phyloP scores from a whole-genome alignment of 164 flowering plant species.

The Taxillus chinensis region DNA sequence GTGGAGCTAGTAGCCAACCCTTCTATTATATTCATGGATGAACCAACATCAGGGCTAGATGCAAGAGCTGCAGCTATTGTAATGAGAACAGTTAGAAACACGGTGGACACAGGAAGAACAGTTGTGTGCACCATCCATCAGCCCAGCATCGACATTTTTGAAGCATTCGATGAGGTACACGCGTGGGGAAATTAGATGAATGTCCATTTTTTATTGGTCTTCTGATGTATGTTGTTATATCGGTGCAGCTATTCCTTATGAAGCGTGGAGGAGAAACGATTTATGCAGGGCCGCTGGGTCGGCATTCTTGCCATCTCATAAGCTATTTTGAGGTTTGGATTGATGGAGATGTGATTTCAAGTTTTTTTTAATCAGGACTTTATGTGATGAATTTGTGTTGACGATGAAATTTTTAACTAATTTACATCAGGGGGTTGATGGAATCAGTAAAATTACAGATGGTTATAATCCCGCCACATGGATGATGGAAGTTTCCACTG shows the following conservation, averaged over 20 bases:
- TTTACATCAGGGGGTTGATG: conserved; percentile 20
- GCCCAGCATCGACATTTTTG: conserved; percentile 50
- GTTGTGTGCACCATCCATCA: conserved; percentile 52
- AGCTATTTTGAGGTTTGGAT: conserved; percentile 31
- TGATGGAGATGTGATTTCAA: too few relatives aligned
- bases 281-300: conserved; percentile 39
- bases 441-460: conserved; percentile 28
- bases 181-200: background rate
- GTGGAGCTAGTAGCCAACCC: conserved; percentile 62
- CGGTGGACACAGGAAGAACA: conserved; percentile 48
- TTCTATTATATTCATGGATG: conserved; percentile 54
- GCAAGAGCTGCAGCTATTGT: conserved; percentile 54
- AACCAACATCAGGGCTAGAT: conserved; percentile 55
- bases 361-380: background rate
- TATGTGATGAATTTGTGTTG: background rate
- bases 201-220: background rate
- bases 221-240: background rate
- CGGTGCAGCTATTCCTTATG: conserved; percentile 27
- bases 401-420: background rate
- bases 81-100: conserved; percentile 51
- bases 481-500: conserved; percentile 37
- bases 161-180: conserved; percentile 43
- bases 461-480: conserved; percentile 43
- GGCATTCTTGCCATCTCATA: conserved; percentile 24
- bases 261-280: conserved; percentile 36